Percentiles rank a stretch among this genome's conserved stretches.
Conservation (phyloP, 2,329 filamentous ascomycete species). For the Neonectria coccinea region DNA sequence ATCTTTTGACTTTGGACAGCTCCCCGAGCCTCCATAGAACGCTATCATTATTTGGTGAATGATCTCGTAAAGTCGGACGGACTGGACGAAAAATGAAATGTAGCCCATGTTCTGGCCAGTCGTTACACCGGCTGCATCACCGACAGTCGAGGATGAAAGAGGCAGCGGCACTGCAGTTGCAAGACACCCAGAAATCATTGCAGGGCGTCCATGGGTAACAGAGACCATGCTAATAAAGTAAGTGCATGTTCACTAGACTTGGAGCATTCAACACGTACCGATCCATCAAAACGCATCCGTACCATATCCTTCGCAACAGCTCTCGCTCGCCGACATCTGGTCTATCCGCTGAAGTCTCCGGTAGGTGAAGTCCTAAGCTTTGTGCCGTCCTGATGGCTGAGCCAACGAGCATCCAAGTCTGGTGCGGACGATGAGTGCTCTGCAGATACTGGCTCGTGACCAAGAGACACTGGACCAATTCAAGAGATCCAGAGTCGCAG, state of each 20-base stretch:
- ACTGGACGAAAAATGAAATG: conserved; percentile 51
- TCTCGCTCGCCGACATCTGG: conserved; percentile 43
- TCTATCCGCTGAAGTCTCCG: conserved; percentile 50
- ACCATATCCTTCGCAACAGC: conserved; percentile 49
- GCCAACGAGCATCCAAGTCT: conserved; percentile 63
- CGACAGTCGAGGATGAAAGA: background rate
- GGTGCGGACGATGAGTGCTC: conserved; percentile 59
- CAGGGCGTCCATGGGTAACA: conserved; percentile 51
- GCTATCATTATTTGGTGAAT: conserved; percentile 48
- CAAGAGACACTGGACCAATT: conserved; percentile 59
- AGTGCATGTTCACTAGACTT: background rate
- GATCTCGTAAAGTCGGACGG: conserved; percentile 53
- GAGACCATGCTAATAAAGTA: conserved; percentile 48
- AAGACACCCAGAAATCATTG: conserved; percentile 49
- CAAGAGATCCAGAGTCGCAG: conserved; percentile 57
- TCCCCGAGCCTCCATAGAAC: conserved; percentile 42
- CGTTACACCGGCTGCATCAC: background rate
- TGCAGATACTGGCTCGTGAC: conserved; percentile 62
- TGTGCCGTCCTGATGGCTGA: conserved; percentile 60
- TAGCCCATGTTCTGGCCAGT: conserved; percentile 21
- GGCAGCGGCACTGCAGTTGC: conserved; percentile 47
- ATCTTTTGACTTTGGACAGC: conserved; percentile 22
- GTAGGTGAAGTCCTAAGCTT: conserved; percentile 58
- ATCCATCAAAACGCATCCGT: conserved; percentile 55
- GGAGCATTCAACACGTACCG: conserved; percentile 42